Percentiles rank a stretch among this genome's conserved stretches.
phyloP scores from a whole-genome alignment of 2,329 filamentous ascomycete genomes.

The Bisporella sp. region DNA sequence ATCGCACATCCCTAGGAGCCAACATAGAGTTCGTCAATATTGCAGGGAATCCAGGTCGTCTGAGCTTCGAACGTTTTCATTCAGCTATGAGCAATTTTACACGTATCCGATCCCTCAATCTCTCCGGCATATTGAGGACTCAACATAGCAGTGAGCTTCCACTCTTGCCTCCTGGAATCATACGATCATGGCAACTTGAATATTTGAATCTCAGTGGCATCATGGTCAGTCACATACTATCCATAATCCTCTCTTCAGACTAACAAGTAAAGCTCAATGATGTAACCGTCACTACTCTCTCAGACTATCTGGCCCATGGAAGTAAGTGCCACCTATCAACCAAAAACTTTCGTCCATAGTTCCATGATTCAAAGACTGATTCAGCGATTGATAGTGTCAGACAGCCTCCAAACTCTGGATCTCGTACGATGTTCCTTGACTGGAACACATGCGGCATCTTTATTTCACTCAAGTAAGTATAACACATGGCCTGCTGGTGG shows the following conservation, averaged over 20 bases:
- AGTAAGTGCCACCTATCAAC: too few species aligned
- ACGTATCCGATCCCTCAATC: slow-evolving; percentile 57
- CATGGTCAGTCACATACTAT: slow-evolving; percentile 27
- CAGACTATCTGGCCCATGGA: slow-evolving; percentile 47
- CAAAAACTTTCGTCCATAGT: too few species aligned
- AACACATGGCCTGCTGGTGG: too few species aligned
- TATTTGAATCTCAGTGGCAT: slow-evolving; percentile 60
- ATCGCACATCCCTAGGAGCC: too few species aligned
- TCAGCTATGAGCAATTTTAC: slow-evolving; percentile 60
- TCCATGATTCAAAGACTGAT: too few species aligned
- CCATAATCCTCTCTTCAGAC: background rate
- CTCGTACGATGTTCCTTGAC: slow-evolving; percentile 61
- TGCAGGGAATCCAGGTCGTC: slow-evolving; percentile 57
- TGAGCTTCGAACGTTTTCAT: slow-evolving; percentile 58
- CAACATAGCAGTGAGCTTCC: slow-evolving; percentile 42
- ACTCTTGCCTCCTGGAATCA: slow-evolving; percentile 57
- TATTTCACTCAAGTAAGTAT: slow-evolving; percentile 47
- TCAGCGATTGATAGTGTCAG: slow-evolving; percentile 45
- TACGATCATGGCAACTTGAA: slow-evolving; percentile 60
- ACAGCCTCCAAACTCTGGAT: slow-evolving; percentile 51
- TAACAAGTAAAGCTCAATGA: slow-evolving; percentile 40
- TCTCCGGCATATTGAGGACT: slow-evolving; percentile 40
- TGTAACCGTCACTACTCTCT: slow-evolving; percentile 57
- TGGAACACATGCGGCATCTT: slow-evolving; percentile 55
- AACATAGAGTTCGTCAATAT: slow-evolving; percentile 57